Base-by-base conservation (phyloP, 441 rosid genomes). In the Croton laevigatus region DNA sequence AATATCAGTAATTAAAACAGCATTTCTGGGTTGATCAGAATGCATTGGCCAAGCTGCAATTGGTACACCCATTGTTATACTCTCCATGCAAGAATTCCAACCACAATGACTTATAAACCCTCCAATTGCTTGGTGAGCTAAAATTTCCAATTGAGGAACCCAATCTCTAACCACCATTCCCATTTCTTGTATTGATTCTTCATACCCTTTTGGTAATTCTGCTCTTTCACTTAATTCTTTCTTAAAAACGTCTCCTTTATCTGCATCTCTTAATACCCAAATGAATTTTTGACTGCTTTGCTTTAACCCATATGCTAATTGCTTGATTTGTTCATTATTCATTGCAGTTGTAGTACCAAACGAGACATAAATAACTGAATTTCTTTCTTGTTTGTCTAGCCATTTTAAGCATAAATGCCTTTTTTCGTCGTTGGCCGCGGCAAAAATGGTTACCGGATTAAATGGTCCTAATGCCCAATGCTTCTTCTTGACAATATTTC, bases 31-130 rank as follows among this genome's bases (percentile, higher is more conserved):
- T 67, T 88, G 89, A 75, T 88, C 93, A 0, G 87, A 85, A 63
- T 86, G 91, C 88, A 81, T 80, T 1, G 89, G 93, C 89, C 86
- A 86, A 8, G 88, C 88, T 5, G 74, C 87, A 0, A 85, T 77
- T 0, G 91, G 89, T 0, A 86, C 88, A 14, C 91, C 89, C 87
- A 81, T 82, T 54, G 62, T 81, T 1, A 86, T 82, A 63, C 91
- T 86, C 68, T 88, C 89, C 86, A 86, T 76, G 75, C 88, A 82
- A 38, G 93, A 88, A 69, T 86, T 88, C 90, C 93, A 86, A 4
- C 92, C 90, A 44, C 92, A 88, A 22, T 88, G 86, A 66, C 84
- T 86, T 67, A 86, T 65, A 62, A 88, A 88, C n/a, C 93, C 86
- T 6, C 87, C 88, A 0, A 71, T 79, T 20, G 85, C 78, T 0